These are phyloP conservation scores for Smittium mucronatum DNA, from an alignment of 371 early-diverging fungal genomes.

Conservation along the genomic window DNA sequence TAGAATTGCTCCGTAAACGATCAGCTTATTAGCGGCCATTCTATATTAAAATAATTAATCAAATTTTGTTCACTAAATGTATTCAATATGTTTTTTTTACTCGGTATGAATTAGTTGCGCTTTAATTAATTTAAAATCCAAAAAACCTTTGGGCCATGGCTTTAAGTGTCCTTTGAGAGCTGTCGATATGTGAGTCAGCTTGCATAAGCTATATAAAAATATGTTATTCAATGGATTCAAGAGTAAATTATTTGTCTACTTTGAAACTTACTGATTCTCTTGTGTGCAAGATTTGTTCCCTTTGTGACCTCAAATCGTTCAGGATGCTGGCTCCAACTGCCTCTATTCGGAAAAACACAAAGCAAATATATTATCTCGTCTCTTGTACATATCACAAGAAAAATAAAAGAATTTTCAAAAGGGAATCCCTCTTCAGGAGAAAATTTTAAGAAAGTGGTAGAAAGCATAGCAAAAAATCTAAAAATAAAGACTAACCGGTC, in stretches of 20 bases:
- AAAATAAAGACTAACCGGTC: constrained; percentile 39
- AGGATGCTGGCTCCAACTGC: constrained; percentile 71
- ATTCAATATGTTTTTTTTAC: neutral
- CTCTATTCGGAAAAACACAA: constrained; percentile 35
- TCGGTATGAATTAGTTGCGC: neutral
- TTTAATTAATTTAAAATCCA: neutral
- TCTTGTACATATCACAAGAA: too few relatives aligned
- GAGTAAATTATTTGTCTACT: neutral
- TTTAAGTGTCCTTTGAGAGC: constrained; percentile 72
- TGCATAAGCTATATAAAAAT: constrained; percentile 44
- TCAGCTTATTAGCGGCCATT: constrained; percentile 75
- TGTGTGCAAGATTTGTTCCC: constrained; percentile 80
- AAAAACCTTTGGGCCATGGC: constrained; percentile 83
- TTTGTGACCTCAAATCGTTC: constrained; percentile 63
- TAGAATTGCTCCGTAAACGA: constrained; percentile 73
- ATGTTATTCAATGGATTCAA: constrained; percentile 3
- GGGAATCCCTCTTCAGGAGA: too few relatives aligned
- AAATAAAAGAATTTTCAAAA: too few relatives aligned
- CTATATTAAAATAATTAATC: constrained; percentile 34
- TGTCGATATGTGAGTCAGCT: constrained; percentile 80
- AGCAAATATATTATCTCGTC: constrained; percentile 2
- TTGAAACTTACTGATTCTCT: constrained; percentile 56
- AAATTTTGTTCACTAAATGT: neutral
- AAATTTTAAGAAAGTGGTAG: neutral
- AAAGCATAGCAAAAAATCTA: neutral